Evolutionary conservation across 2,329 filamentous ascomycete genomes (phyloP), one percentile per base, ranked within the genome.

Genomic region (Grosmannia serpens): DNA sequence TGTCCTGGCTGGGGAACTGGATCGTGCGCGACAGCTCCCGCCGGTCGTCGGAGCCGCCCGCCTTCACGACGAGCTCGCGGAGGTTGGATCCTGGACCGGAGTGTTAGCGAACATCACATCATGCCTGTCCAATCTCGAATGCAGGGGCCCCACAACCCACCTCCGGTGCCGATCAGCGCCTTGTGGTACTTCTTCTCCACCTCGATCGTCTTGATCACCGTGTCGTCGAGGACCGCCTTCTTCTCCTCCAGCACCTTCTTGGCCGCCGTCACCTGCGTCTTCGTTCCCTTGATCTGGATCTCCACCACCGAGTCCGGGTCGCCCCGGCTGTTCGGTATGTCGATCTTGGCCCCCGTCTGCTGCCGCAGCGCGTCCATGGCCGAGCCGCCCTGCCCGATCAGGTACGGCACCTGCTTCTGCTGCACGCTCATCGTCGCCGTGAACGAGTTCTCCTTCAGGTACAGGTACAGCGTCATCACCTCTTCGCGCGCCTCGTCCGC

Each of bases 181-280:
- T 87, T 86, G 75, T 99, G 94, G 72, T 94, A 85, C 77, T 95
- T 96, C 76, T 90, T 89, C 65, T 97, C 91, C n/a, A 99, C 85
- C 38, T 95, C 88, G 54, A 99, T 77, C 15, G 85, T 90, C 74
- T 87, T 85, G 20, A 86, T 83, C 55, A 96, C 80, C n/a, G 89
- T 96, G 64, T 94, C 86, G 67, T 97, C 91, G 65, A 96, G 96
- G 24, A 91, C 79, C 61, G 86, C 86, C 58, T 88, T 87, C 74
- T 91, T 91, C 74, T 94, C 88, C 70, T 92, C 85, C 27, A 99
- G 80, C 55, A 94, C 75, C 75, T 94, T 94, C 81, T 94, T 94
- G 5, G 94, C 92, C 65, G 91, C 88, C 54, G 91, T 86, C 55
- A 99, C 94, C 69, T 94, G 87, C 64, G 88, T 78, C 76, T 95